A percentile compares a stretch with the other conserved stretches of the same genome.
phyloP scores from a whole-genome alignment of 306 rosid species.

The Aeschynomene evenia region DNA sequence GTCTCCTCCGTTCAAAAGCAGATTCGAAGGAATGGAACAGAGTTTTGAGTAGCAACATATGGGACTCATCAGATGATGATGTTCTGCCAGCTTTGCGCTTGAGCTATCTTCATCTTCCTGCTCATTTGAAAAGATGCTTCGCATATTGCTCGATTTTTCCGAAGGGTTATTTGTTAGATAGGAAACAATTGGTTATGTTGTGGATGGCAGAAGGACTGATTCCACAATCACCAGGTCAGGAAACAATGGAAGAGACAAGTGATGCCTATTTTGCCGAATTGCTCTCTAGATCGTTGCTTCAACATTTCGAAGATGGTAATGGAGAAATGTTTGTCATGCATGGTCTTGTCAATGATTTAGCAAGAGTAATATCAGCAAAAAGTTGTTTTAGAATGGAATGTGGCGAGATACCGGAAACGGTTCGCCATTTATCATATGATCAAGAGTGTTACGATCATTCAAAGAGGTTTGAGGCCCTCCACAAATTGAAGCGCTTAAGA shows the following conservation, averaged over 20 bases:
- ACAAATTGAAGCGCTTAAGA: too few species aligned
- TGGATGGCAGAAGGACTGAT: constrained; percentile 24
- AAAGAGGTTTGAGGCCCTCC: not conserved
- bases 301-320: not conserved
- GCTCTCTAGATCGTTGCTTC: not conserved
- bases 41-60: constrained; percentile 30
- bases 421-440: not conserved
- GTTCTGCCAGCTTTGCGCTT: constrained; percentile 29
- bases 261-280: not conserved
- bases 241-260: not conserved
- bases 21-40: constrained; percentile 44
- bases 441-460: not conserved
- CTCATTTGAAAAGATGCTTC: constrained; percentile 29
- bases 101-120: constrained; percentile 26
- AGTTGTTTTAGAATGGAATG: not conserved
- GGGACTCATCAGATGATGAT: constrained; percentile 40
- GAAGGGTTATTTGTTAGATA: not conserved
- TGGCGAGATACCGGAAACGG: not conserved
- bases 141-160: constrained; percentile 38
- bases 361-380: not conserved
- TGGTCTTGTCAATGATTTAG: constrained; percentile 8
- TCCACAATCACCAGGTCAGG: not conserved
- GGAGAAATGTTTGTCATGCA: not conserved
- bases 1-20: constrained; percentile 34
- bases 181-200: not conserved